Percentiles rank a stretch among this genome's conserved stretches.
These are phyloP conservation scores for Thozetella sp. DNA, from an alignment of 495 filamentous ascomycete species.

Conservation along the genomic window DNA sequence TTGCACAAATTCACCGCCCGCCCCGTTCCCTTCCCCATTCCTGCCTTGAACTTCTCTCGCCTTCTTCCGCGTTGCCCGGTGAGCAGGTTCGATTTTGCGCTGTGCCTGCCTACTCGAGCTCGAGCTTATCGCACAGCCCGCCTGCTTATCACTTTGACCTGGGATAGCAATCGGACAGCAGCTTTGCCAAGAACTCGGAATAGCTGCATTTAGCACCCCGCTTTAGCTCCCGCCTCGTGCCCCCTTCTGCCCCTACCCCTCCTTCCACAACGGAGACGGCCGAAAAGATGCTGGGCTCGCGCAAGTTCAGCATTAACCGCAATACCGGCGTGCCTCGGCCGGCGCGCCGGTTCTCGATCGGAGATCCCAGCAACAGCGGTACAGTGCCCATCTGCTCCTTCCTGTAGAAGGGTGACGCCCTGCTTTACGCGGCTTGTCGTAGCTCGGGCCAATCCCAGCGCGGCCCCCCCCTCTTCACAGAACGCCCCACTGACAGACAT, in stretches of 20 bases:
- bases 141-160: no score
- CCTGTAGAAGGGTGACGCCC: slow-evolving; percentile 3
- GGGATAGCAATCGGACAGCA: background rate
- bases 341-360: slow-evolving; percentile 51
- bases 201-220: background rate
- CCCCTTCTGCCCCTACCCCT: slow-evolving; percentile 3
- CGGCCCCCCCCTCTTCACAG: background rate
- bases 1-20: slow-evolving; percentile 1
- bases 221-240: background rate
- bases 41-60: background rate
- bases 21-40: background rate
- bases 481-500: slow-evolving; percentile 16
- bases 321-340: slow-evolving; percentile 52
- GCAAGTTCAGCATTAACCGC: slow-evolving; percentile 61
- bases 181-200: slow-evolving; percentile 1
- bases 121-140: background rate
- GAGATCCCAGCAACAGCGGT: slow-evolving; percentile 53
- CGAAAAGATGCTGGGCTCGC: slow-evolving; percentile 42
- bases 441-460: slow-evolving; percentile 16
- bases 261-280: slow-evolving; percentile 2
- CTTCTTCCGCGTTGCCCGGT: background rate
- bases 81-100: background rate
- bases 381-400: slow-evolving; percentile 14
- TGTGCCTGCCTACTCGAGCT: background rate
- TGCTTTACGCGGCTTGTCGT: slow-evolving; percentile 11